phyloP scores from a whole-genome alignment of 257 asterid genomes.

The Vinca minor region DNA sequence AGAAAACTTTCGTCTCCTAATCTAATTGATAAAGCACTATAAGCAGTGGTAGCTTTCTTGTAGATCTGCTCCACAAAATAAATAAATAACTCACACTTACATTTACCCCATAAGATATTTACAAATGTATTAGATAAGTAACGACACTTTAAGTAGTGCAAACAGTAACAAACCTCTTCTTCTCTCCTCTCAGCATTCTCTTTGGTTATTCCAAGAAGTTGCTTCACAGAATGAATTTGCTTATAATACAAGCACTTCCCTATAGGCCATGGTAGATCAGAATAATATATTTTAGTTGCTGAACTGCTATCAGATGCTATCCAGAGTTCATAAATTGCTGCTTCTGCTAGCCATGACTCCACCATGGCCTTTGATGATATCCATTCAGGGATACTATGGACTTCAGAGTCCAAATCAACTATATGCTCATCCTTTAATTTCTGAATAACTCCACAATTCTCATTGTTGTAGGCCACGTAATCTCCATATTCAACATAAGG shows the following conservation, averaged over 20 bases:
- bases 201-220: conserved; percentile 65
- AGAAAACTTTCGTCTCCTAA: conserved; percentile 64
- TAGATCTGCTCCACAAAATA: conserved; percentile 46
- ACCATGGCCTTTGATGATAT: conserved; percentile 70
- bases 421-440: conserved; percentile 56
- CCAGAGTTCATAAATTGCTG: conserved; percentile 79
- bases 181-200: conserved; percentile 55
- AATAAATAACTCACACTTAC: conserved; percentile 1
- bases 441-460: conserved; percentile 75
- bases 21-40: conserved; percentile 59
- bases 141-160: no score
- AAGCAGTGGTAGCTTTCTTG: conserved; percentile 59
- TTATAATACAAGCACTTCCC: conserved; percentile 68
- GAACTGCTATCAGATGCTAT: conserved; percentile 58
- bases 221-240: conserved; percentile 52
- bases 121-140: not conserved
- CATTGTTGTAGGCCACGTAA: conserved; percentile 78
- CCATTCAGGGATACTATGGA: conserved; percentile 66
- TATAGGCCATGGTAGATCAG: conserved; percentile 95
- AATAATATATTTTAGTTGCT: conserved; percentile 64
- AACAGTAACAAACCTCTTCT: conserved; percentile 42
- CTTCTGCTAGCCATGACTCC: conserved; percentile 84
- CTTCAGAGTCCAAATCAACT: conserved; percentile 72
- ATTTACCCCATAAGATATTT: not conserved
- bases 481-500: conserved; percentile 77